Base-by-base conservation (phyloP, 768 basidiomycete species). In the Tephrocybe sp. region DNA sequence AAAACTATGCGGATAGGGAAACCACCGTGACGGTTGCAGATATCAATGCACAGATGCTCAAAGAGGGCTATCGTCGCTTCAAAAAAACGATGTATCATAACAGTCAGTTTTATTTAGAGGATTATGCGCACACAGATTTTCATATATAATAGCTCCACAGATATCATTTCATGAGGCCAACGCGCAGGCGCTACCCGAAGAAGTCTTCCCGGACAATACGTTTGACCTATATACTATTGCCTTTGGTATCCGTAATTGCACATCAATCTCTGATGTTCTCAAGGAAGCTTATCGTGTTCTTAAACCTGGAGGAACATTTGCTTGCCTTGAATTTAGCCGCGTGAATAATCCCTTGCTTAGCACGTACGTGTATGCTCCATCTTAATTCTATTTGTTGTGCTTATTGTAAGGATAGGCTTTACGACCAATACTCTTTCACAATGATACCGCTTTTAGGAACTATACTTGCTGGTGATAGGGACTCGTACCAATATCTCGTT, bases 1-100 rank as follows among this genome's bases (percentile, higher is more conserved):
- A 94, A 63, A 86, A 87, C 48, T 87, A 92, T 61, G 88, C 86
- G 2, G 94, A 96, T 69, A 76, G 97, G 57, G 92, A 96, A 64
- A 88, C 92, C 2, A 82, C 77, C 32, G 93, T 98, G 0, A 86
- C 90, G 41, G 79, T 98, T 41, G 87, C 93, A 40, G 97, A 99
- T 60, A 92, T 99, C 65, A 99, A 98, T 61, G 81, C 79, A 1
- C 87, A 95, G 62, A 99, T 98, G 97, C 77, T 99, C 56, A 82
- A 87, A 55, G 95, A 96, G 64, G 97, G 97, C 2, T 79, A 82
- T 67, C 87, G 80, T 62, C 75, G 94, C 35, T 93, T 98, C 67
- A 94, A 93, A 59, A 87, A 91, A 77, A 98, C 96, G 1, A 95
- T 99, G 89, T 99, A 98, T 68, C 89, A 98, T 69, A 92, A 90